Evolutionary conservation across 2,329 filamentous ascomycete species (phyloP), one percentile per base, ranked within the genome.

Genomic region (Alternaria dauci): DNA sequence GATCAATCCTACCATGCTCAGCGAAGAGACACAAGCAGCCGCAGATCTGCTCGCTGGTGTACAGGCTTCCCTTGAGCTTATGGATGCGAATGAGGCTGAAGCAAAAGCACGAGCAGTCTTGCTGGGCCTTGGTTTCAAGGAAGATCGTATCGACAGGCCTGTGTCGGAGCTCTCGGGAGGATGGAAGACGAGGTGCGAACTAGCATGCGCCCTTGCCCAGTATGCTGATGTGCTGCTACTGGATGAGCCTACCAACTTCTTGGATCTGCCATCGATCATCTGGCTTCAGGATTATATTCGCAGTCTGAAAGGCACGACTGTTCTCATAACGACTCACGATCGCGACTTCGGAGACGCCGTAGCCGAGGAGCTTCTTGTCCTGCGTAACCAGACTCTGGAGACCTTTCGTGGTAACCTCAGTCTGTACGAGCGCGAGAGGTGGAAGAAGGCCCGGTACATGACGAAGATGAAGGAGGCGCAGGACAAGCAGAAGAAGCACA

Each of bases 221-320:
- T 86, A 89, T 8, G 87, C 89, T 0, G 92, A 96, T 66, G 87
- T 96, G 2, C 82, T 96, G 59, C 89, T 96, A 52, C 86, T 96
- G 2, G 92, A 96, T 75, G 92, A 96, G 74, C 93, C 93, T 0
- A 96, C 92, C 34, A 96, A 96, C 72, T 96, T 92, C 73, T 84
- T 96, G 1, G 92, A 96, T 71, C 82, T 96, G 0, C 84, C 93
- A 0, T 91, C 91, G 1, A 93, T 96, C 58, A 87, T 96, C 57
- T 96, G 93, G 92, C 83, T 97, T 1, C 90, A 96, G 72, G 85
- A 85, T 12, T 89, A 93, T 71, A 85, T 96, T 9, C 80, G 80
- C 53, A 81, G 85, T 38, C 80, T 84, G 4, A 84, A 87, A 20
- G 76, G 76, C 0, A 86, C 84, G 0, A 95, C 92, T 0, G 83